Evolutionary conservation across 371 early-diverging fungal genomes (phyloP), one percentile per base, ranked within the genome.

Genomic region (Furculomyces boomerangus): DNA sequence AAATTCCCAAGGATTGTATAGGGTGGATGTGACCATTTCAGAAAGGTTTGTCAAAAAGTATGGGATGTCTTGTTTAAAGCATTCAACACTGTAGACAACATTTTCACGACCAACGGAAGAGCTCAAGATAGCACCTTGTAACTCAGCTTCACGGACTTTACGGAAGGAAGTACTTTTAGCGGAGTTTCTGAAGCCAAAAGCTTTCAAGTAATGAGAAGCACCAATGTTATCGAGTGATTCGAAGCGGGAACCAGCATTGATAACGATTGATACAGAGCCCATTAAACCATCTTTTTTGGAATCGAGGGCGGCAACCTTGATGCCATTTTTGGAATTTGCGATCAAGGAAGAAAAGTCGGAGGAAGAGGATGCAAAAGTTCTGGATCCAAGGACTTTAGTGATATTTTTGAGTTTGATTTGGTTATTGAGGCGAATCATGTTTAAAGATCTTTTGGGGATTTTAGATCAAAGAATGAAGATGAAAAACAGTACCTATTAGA

Each of bases 201-300:
- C 84, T 81, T 93, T 92, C 63, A 89, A 76, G 58, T 78, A 84
- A 72, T 93, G 92, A 37, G 93, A 83, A 26, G 78, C 84, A 56
- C 94, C 94, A 0, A 72, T 63, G 58, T 77, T 78, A 50, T 66
- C 66, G 30, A 71, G 63, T 44, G 74, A 68, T 73, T 96, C 93
- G 70, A 75, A 76, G 53, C 94, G 83, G 47, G 88, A 70, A 48
- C 97, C 97, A 50, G 88, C 90, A 57, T 84, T 84, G 58, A 91
- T 73, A 57, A 93, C 86, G 28, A 94, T 68, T 24, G 93, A 81
- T 46, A 96, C 66, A 45, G 86, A 79, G 44, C 88, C 83, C 46
- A 81, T 76, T 35, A 85, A 84, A 44, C 80, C 49, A 45, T 48
- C 58, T 37, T 44, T 3, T n/a, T 31, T 53, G 3, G 53, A 58